Evolutionary conservation across 441 rosid species (phyloP), one percentile per base, ranked within the genome.

Genomic region (Biscutella auriculata): DNA sequence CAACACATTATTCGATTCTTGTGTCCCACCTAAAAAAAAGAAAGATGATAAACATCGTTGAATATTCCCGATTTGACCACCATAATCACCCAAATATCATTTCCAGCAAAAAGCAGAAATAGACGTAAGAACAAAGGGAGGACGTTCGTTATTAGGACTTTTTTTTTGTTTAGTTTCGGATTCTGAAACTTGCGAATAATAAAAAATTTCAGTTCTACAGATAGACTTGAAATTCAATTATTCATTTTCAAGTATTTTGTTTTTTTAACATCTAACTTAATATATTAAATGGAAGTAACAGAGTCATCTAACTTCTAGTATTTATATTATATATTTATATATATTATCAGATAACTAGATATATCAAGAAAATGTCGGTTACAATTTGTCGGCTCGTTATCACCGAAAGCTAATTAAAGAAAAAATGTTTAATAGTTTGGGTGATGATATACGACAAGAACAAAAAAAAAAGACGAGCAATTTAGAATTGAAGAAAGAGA

Each of bases 21-120:
- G 62, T 46, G 68, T 21, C 62, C 57, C 63, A 64, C 43, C 7
- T n/a, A n/a, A 6, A 63, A 29, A 12, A 62, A 44, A 53, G 54
- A 0, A 40, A 36, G 41, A n/a, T 63, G 62, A 7, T 13, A 27
- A 63, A 19, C 32, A 56, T 14, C 6, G 62, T 39, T 65, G 63
- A 48, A 48, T 65, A 56, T 56, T 39, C 57, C 43, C 6, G 35
- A 65, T 40, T 40, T 47, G 63, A 47, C 63, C 21, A 1, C 33
- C 9, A 6, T 53, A 13, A 46, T 48, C n/a, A n/a, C n/a, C 49
- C 30, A 49, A 49, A 40, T 49, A 32, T 27, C 46, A 26, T 19
- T 27, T 28, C 46, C 58, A 50, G 60, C 26, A n/a, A 6, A 43
- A 53, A 25, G 60, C 32, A 34, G 12, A 45, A 6, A 53, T 33